A percentile compares a stretch with the other conserved stretches of the same genome.
Evolutionary conservation across 2,329 filamentous ascomycete genomes (phyloP).

Genomic region (Phaeoacremonium minimum): DNA sequence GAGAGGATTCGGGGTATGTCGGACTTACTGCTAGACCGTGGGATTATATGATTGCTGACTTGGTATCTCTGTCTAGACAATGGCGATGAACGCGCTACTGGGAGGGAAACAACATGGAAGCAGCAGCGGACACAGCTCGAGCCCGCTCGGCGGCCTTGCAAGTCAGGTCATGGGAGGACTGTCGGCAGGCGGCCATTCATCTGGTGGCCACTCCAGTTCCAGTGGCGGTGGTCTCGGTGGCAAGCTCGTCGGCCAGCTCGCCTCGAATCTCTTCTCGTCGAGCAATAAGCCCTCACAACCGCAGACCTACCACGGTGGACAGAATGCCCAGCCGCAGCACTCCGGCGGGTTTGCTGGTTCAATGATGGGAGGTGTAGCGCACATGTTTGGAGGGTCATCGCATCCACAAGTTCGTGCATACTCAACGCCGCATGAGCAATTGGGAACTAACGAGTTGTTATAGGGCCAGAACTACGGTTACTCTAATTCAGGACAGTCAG

Average conservation of each 20-base stretch:
- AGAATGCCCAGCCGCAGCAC: slow-evolving; percentile 29
- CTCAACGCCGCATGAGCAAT: no score
- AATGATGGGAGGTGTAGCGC: slow-evolving; percentile 51
- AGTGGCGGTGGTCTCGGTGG: slow-evolving; percentile 33
- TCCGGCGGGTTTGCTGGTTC: slow-evolving; percentile 42
- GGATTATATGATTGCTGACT: slow-evolving; percentile 2
- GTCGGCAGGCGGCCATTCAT: slow-evolving; percentile 19
- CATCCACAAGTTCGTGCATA: slow-evolving; percentile 29
- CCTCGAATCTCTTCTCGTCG: slow-evolving; percentile 49
- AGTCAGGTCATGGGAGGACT: slow-evolving; percentile 40
- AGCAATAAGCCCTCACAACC: slow-evolving; percentile 40
- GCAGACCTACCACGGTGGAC: slow-evolving; percentile 46
- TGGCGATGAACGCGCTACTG: slow-evolving; percentile 57
- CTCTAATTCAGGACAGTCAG: slow-evolving; percentile 48
- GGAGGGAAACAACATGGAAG: slow-evolving; percentile 38
- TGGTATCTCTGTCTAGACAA: slow-evolving; percentile 34
- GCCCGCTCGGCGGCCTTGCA: slow-evolving; percentile 40
- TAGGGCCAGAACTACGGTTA: slow-evolving; percentile 60
- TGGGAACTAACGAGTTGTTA: slow-evolving; percentile 7
- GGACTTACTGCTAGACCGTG: background rate
- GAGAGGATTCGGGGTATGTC: slow-evolving; percentile 61
- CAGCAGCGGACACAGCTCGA: slow-evolving; percentile 28
- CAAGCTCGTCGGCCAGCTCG: slow-evolving; percentile 53
- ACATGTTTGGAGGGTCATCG: slow-evolving; percentile 45
- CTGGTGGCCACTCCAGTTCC: slow-evolving; percentile 15